Base-by-base conservation (phyloP, 306 rosid genomes). In the Astragalus membranaceus region DNA sequence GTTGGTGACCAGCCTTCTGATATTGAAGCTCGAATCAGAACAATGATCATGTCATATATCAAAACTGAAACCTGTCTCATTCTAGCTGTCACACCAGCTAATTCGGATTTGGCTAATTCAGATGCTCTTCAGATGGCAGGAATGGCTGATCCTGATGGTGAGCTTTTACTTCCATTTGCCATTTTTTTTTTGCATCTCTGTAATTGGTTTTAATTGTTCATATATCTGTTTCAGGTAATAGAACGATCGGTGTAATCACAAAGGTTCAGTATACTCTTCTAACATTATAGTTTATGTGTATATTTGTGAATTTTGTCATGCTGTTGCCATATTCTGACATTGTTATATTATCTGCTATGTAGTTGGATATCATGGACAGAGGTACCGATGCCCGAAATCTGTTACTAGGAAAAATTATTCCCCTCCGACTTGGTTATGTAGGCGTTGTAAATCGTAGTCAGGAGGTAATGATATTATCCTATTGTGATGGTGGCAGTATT, bases 51-150 rank as follows among this genome's bases (percentile, higher is more conserved):
- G 96, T 91, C 96, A 36, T 94, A 94, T 78, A 94, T 94, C 54
- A 94, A 91, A 87, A 82, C 84, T 54, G 85, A 88, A 10, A 92
- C 86, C 71, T 94, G 99, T 79, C 85, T 94, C 58, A 94, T 94
- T 84, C 84, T 94, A 10, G 99, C 99, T 71, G 99, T 94, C 66
- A 91, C 99, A 37, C 89, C 99, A 0, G 99, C 99, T 73, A 94
- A 94, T 83, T 91, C 99, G 59, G 99, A 94, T 86, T 82, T 91
- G 78, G 99, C 99, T 47, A 94, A 94, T 74, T 94, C 99, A 73
- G 99, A 94, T 79, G 99, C 99, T 72, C 97, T 94, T 81, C 99
- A 94, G 85, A 84, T 94, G 88, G 99, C 99, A 29, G 97, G 97
- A 77, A 84, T 86, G 74, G 99, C 99, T 73, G 99, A 95, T 87